Percentiles rank a stretch among this genome's conserved stretches.
phyloP scores from a whole-genome alignment of 257 asterid species.

The Solanum clarkiae region DNA sequence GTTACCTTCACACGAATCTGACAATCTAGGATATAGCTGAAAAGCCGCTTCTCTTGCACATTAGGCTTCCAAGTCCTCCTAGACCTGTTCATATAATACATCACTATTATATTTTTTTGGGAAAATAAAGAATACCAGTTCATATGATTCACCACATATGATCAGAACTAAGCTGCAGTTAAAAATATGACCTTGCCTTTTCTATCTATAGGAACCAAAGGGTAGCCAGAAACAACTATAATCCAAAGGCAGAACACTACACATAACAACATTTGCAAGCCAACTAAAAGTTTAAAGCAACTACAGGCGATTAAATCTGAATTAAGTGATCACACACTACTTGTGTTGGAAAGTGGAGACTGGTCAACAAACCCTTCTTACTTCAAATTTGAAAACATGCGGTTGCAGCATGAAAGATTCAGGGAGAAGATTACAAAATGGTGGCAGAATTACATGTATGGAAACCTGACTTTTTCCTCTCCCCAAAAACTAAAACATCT shows the following conservation, averaged over 20 bases:
- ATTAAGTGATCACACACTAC: not conserved
- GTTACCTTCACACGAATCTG: conserved; percentile 75
- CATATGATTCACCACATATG: not conserved
- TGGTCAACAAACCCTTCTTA: too few species aligned
- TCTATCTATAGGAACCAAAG: not conserved
- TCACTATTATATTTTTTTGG: not conserved
- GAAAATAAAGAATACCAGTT: not conserved
- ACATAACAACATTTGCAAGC: not conserved
- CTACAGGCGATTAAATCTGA: not conserved
- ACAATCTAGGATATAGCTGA: conserved; percentile 84
- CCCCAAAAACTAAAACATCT: too few species aligned
- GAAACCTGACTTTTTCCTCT: too few species aligned
- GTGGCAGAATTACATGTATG: too few species aligned
- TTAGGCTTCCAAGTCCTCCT: conserved; percentile 88
- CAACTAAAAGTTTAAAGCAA: not conserved
- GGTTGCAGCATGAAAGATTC: too few species aligned
- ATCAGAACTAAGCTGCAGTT: not conserved
- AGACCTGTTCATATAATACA: conserved; percentile 27
- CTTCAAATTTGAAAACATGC: too few species aligned
- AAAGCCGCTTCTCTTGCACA: conserved; percentile 80
- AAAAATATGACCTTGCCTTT: not conserved
- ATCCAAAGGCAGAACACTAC: not conserved
- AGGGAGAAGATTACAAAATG: too few species aligned
- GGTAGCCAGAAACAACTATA: not conserved
- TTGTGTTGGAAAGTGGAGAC: too few species aligned